These are phyloP conservation scores for Lasiodiplodia sp. DNA, from an alignment of 2,329 filamentous ascomycete species.

Conservation along the genomic window DNA sequence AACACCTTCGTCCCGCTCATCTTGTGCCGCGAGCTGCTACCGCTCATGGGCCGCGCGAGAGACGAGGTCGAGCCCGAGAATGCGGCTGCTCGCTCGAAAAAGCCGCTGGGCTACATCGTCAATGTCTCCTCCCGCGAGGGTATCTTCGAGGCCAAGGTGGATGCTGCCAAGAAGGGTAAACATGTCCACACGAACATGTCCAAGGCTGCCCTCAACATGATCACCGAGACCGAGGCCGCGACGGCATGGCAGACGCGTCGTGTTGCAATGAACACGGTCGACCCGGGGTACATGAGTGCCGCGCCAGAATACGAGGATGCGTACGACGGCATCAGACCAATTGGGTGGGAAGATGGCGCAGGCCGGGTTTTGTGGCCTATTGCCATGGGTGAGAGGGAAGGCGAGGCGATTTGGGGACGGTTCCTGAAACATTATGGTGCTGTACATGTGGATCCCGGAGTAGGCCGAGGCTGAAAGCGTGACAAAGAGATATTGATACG, in stretches of 20 bases:
- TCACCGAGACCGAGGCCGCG: conserved; percentile 48
- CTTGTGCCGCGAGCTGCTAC: conserved; percentile 47
- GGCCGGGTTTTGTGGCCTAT: conserved; percentile 48
- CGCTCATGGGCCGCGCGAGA: conserved; percentile 36
- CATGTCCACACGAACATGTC: conserved; percentile 44
- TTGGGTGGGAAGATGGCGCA: conserved; percentile 50
- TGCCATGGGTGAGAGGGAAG: conserved; percentile 34
- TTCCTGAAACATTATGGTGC: conserved; percentile 14
- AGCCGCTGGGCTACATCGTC: conserved; percentile 39
- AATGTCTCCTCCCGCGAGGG: conserved; percentile 49
- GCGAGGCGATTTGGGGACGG: background rate
- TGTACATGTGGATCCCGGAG: background rate
- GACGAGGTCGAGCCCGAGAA: background rate
- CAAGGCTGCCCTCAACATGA: conserved; percentile 52
- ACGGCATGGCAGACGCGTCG: conserved; percentile 39
- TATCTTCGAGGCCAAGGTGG: conserved; percentile 39
- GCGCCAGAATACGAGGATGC: conserved; percentile 41
- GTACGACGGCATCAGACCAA: conserved; percentile 39
- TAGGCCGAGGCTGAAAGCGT: background rate
- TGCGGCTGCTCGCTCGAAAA: background rate
- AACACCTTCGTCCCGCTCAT: conserved; percentile 51
- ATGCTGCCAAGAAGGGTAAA: background rate
- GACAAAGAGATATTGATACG: background rate
- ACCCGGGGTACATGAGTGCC: conserved; percentile 50
- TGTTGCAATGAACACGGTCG: conserved; percentile 50